These are phyloP conservation scores for Hymenoscyphus scutula DNA, from an alignment of 2,329 filamentous ascomycete genomes.

Conservation along the genomic window DNA sequence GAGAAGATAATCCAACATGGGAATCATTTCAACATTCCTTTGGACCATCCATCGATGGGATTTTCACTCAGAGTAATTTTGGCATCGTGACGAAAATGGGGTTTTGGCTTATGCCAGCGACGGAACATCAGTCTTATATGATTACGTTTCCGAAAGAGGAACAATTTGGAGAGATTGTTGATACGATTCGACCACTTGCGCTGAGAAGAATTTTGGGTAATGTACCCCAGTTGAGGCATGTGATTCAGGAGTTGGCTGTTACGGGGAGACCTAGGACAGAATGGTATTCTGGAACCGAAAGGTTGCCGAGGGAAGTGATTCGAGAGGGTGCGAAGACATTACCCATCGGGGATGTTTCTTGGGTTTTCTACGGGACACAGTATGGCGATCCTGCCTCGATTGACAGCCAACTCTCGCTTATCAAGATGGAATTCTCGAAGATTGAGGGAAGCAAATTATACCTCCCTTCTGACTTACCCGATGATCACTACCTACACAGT, in stretches of 20 bases:
- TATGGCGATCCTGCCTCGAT: conserved; percentile 33
- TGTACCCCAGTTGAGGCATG: conserved; percentile 35
- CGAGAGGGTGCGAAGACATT: conserved; percentile 32
- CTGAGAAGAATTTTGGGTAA: conserved; percentile 33
- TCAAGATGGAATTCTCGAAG: conserved; percentile 30
- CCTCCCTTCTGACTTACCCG: conserved; percentile 35
- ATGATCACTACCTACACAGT: conserved; percentile 34
- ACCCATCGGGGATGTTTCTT: conserved; percentile 32
- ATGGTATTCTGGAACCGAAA: conserved; percentile 30
- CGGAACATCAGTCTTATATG: conserved; percentile 44
- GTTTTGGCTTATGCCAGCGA: conserved; percentile 52
- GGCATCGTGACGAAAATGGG: conserved; percentile 56
- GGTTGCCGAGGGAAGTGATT: conserved; percentile 34
- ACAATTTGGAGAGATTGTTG: conserved; percentile 47
- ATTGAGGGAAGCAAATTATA: conserved; percentile 36
- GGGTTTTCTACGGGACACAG: conserved; percentile 36
- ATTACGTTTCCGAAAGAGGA: conserved; percentile 49
- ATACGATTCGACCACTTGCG: conserved; percentile 43
- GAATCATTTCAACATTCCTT: conserved; percentile 42
- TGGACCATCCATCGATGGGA: conserved; percentile 43
- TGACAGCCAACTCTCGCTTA: conserved; percentile 30
- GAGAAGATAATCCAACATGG: conserved; percentile 40
- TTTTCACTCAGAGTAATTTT: conserved; percentile 52
- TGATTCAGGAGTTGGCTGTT: conserved; percentile 35
- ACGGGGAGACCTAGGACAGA: conserved; percentile 32